Conservation (phyloP, 2,329 filamentous ascomycete genomes). For the Phialophora tarda region DNA sequence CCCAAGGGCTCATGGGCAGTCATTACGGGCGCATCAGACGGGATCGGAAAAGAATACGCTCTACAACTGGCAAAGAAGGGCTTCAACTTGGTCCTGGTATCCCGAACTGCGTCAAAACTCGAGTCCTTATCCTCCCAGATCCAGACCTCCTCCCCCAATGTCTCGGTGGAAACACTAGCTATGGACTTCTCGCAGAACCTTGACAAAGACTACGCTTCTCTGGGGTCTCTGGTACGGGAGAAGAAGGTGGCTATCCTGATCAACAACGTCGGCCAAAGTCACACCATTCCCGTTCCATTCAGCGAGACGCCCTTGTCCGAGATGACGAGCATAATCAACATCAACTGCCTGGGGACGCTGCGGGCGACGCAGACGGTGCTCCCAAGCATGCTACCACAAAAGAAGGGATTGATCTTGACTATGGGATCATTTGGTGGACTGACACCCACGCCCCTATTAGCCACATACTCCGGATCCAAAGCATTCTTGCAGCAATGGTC, state of each 20-base stretch:
- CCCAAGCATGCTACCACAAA: slow-evolving; percentile 82
- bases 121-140: slow-evolving; percentile 77
- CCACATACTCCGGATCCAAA: slow-evolving; percentile 97
- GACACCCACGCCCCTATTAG: slow-evolving; percentile 86
- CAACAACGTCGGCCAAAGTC: slow-evolving; percentile 96
- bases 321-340: slow-evolving; percentile 86
- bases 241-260: slow-evolving; percentile 86
- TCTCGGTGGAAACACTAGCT: slow-evolving; percentile 77
- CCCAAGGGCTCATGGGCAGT: slow-evolving; percentile 92
- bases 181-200: slow-evolving; percentile 83
- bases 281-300: slow-evolving; percentile 91
- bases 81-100: slow-evolving; percentile 94
- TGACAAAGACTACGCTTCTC: slow-evolving; percentile 77
- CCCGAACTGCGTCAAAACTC: slow-evolving; percentile 92
- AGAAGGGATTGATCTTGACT: slow-evolving; percentile 86
- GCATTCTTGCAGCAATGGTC: slow-evolving; percentile 98
- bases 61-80: slow-evolving; percentile 86
- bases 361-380: slow-evolving; percentile 84
- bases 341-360: slow-evolving; percentile 92
- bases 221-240: slow-evolving; percentile 70
- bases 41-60: slow-evolving; percentile 95
- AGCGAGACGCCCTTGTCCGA: slow-evolving; percentile 77
- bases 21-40: slow-evolving; percentile 93
- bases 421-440: slow-evolving; percentile 97
- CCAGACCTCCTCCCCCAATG: slow-evolving; percentile 67